Conservation (phyloP, 768 basidiomycete species). For the Fistulinella prunicolor region DNA sequence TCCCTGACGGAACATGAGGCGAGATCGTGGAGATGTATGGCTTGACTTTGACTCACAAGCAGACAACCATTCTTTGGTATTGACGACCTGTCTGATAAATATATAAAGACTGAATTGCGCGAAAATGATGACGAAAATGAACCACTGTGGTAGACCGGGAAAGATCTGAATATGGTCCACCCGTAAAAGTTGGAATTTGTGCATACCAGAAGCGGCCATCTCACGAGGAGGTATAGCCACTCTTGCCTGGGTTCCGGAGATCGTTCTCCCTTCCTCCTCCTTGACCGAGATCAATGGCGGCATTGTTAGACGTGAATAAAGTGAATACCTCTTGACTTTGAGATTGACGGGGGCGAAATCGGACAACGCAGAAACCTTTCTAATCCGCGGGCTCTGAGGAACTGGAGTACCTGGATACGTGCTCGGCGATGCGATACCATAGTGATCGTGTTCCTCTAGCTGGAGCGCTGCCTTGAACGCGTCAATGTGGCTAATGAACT, state of each 20-base stretch:
- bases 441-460: constrained; percentile 47
- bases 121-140: constrained; percentile 82
- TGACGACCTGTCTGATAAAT: constrained; percentile 86
- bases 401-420: constrained; percentile 21
- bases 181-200: not conserved
- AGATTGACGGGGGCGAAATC: constrained; percentile 92
- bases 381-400: constrained; percentile 47
- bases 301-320: not conserved
- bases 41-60: constrained; percentile 59
- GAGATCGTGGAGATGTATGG: not conserved
- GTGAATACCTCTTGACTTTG: constrained; percentile 64
- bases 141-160: constrained; percentile 44
- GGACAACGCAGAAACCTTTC: constrained; percentile 78
- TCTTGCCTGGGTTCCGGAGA: constrained; percentile 54
- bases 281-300: constrained; percentile 15
- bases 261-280: constrained; percentile 36
- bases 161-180: constrained; percentile 5
- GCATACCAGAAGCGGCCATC: constrained; percentile 84
- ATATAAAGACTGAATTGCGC: constrained; percentile 86
- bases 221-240: constrained; percentile 69
- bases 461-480: constrained; percentile 76
- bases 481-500: constrained; percentile 52
- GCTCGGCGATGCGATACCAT: constrained; percentile 21
- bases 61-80: constrained; percentile 88
- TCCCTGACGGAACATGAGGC: constrained; percentile 49